Evolutionary conservation across 441 rosid genomes (phyloP), one percentile per base, ranked within the genome.

Genomic region (Populus hybrid): DNA sequence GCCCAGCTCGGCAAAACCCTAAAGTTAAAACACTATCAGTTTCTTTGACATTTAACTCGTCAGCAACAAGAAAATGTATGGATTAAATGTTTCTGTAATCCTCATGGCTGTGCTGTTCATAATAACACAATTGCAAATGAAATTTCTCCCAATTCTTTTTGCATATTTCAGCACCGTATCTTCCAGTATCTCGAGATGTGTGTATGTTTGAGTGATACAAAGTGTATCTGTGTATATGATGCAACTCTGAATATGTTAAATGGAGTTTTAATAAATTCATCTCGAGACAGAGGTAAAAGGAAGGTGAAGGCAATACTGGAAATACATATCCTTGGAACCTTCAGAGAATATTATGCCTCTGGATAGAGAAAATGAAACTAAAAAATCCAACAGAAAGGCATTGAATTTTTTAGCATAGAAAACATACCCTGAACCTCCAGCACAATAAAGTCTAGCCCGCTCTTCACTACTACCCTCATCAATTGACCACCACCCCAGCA

Each of bases 401-500:
- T 21, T 28, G 50, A 78, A 72, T 14, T 72, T 61, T 68, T 28
- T 28, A 81, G 72, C 23, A 30, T 24, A 69, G 30, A 65, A 82
- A 78, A 80, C 88, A 67, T 66, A 93, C 99, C 97, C 88, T 79
- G 95, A 87, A 64, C 83, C 82, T n/a, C 89, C 91, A 72, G 86
- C 90, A 67, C 86, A 89, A 85, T 85, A 92, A 50, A 95, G 86
- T 50, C 92, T 89, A 32, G 99, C 98, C 83, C 91, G 94, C 79
- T 93, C 99, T 87, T 95, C 99, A 46, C 84, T 81, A 77, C 98
- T 94, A 80, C 91, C 97, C 83, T 93, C 98, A 84, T 95, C 99
- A 81, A 95, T 93, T 76, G 98, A 94, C 99, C 99, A 95, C 99
- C 99, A 95, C 80, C 99, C 99, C 78, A 95, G 79, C 70, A 95